Evolutionary conservation across 305 asterid genomes (phyloP).

Genomic region (Stenogyne calaminthoides): DNA sequence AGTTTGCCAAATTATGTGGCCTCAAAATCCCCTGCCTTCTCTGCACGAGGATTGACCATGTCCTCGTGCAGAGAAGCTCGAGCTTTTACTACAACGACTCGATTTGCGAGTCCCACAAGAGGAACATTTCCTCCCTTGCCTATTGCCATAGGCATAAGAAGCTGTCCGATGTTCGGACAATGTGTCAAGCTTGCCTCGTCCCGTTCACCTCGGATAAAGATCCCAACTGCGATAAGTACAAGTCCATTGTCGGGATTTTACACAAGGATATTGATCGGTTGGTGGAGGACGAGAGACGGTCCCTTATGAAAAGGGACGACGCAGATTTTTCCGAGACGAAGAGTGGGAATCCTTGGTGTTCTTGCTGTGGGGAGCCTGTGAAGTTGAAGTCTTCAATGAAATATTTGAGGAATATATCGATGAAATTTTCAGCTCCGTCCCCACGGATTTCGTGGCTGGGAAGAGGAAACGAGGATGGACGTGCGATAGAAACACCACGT

Average conservation of each 20-base stretch:
- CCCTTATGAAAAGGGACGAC: conserved; percentile 44
- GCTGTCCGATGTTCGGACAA: conserved; percentile 60
- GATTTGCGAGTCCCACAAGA: conserved; percentile 77
- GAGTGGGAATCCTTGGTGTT: conserved; percentile 44
- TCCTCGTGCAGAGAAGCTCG: conserved; percentile 51
- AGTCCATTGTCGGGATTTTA: conserved; percentile 65
- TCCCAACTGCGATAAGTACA: conserved; percentile 55
- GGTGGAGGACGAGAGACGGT: conserved; percentile 44
- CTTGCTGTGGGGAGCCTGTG: conserved; percentile 80
- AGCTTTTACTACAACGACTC: conserved; percentile 72
- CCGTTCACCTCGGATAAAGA: conserved; percentile 71
- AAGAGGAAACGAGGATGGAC: conserved; percentile 45
- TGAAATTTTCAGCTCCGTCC: conserved; percentile 55
- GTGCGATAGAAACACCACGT: conserved; percentile 48
- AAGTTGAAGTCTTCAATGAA: conserved; percentile 44
- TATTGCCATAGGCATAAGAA: conserved; percentile 74
- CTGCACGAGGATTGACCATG: conserved; percentile 79
- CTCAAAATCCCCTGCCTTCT: conserved; percentile 69
- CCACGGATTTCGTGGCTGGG: conserved; percentile 56
- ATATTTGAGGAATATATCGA: conserved; percentile 50
- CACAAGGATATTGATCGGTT: conserved; percentile 60
- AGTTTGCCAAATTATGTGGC: conserved; percentile 61
- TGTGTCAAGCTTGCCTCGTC: conserved; percentile 81
- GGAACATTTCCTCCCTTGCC: conserved; percentile 77
- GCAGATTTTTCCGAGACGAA: conserved; percentile 32